Conservation (phyloP, 495 filamentous ascomycete genomes). For the Aspergillus cristatus region DNA sequence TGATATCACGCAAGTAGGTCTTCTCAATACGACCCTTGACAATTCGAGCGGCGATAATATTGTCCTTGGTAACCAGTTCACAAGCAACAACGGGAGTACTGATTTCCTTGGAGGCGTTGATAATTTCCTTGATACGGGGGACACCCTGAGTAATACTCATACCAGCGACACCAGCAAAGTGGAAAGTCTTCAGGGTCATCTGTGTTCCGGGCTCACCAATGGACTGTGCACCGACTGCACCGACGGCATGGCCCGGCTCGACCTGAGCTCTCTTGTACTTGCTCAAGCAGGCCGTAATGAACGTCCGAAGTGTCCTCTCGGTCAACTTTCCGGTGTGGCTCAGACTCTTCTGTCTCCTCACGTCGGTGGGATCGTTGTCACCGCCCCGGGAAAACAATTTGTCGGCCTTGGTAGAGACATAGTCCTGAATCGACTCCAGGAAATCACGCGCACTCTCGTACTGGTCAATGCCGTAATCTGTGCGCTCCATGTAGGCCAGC, state of each 20-base stretch:
- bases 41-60: conserved; percentile 67
- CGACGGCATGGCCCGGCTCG: conserved; percentile 94
- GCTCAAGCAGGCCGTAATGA: conserved; percentile 71
- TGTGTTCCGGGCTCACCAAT: conserved; percentile 98
- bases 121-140: conserved; percentile 99
- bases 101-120: conserved; percentile 89
- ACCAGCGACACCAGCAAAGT: conserved; percentile 98
- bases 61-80: conserved; percentile 58
- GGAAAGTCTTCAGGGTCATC: conserved; percentile 99
- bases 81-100: conserved; percentile 91
- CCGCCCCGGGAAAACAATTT: conserved; percentile 37
- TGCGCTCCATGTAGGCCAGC: conserved; percentile 56
- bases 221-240: conserved; percentile 92
- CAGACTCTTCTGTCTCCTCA: conserved; percentile 32
- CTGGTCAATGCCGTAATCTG: conserved; percentile 65
- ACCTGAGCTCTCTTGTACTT: conserved; percentile 87
- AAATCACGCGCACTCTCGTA: conserved; percentile 77
- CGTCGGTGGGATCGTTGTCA: conserved; percentile 30
- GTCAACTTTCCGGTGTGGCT: conserved; percentile 79
- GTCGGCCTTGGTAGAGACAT: conserved; percentile 50
- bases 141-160: conserved; percentile 99
- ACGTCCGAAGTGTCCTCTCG: conserved; percentile 55
- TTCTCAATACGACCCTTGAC: conserved; percentile 88
- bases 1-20: conserved; percentile 43
- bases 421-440: conserved; percentile 63